Base-by-base conservation (phyloP, 805 yeast genomes). In the Saturnispora serradocipensis region DNA sequence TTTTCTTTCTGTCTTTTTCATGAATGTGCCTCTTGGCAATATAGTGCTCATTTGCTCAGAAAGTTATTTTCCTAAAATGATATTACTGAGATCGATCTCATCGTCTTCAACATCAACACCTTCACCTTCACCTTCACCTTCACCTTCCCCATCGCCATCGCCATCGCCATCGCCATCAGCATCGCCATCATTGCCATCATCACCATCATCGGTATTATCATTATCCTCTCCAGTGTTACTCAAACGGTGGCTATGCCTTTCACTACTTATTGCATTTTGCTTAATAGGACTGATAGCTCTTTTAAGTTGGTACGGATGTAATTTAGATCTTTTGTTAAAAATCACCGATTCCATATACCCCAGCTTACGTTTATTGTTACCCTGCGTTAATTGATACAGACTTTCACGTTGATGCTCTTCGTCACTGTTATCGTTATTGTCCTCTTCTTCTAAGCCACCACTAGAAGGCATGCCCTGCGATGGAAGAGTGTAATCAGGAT, bases 151-250 rank as follows among this genome's bases (percentile, higher is more conserved):
- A 5, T 39, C 43, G 9, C 25, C 54, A 2, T 46, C 49, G 7
- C 25, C 52, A n/a, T 45, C 49, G 3, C 50, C 53, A 16, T 35
- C 50, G 5, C 36, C 52, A 4, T 36, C 49, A 11, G 25, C 48
- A 3, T 45, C 51, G 6, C 20, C 27, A 5, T 45, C 43, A 22
- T 25, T 3, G 44, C 34, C 2, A 38, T 51, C 13, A 22, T 22
- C 22, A 22, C 22, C 22, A 22, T 22, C 22, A 22, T 22, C 22
- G 22, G 22, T 22, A 22, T 22, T 22, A 22, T 22, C 22, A 22
- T 5, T 22, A 22, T 4, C 5, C 5, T 22, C 22, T 22, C 22
- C 3, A 22, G 5, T 22, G 22, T n/a, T 24, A 24, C 5, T 24
- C 5, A 24, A 5, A 24, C 5, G 25, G 25, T 25, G 28, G 28